Percentiles rank a stretch among this genome's conserved stretches.
Evolutionary conservation across 2,329 filamentous ascomycete genomes (phyloP).

Genomic region (Colletotrichum salicis): DNA sequence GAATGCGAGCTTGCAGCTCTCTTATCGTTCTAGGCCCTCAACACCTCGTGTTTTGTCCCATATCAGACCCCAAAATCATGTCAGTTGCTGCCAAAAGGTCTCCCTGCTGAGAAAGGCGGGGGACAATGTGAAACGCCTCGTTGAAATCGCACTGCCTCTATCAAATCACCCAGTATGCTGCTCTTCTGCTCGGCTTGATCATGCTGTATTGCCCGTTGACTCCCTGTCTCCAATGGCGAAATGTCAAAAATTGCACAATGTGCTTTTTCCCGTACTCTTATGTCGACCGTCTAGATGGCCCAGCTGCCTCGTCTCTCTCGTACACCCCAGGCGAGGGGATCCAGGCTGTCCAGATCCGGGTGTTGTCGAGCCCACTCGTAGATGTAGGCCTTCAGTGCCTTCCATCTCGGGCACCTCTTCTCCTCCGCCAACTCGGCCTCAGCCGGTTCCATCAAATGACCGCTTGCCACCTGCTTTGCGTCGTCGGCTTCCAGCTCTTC

Average conservation of each 20-base stretch:
- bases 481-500: slow-evolving; percentile 80
- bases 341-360: slow-evolving; percentile 73
- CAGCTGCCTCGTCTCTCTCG: slow-evolving; percentile 76
- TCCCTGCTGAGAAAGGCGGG: not conserved
- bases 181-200: not conserved
- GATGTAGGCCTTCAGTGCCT: slow-evolving; percentile 84
- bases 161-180: slow-evolving; percentile 6
- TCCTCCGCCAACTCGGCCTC: slow-evolving; percentile 54
- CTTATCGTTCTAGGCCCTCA: slow-evolving; percentile 20
- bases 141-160: slow-evolving; percentile 12
- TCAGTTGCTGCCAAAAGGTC: slow-evolving; percentile 7
- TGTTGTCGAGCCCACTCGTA: slow-evolving; percentile 91
- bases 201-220: not conserved
- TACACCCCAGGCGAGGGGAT: slow-evolving; percentile 74
- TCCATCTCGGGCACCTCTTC: slow-evolving; percentile 78
- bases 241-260: too few species aligned
- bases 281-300: slow-evolving; percentile 60
- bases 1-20: slow-evolving; percentile 12
- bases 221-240: not conserved
- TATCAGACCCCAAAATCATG: slow-evolving; percentile 26
- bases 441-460: slow-evolving; percentile 75
- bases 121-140: slow-evolving; percentile 20
- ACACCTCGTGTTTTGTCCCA: slow-evolving; percentile 11
- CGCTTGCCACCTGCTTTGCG: slow-evolving; percentile 67
- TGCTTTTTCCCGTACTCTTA: not conserved